Evolutionary conservation across 2,329 filamentous ascomycete genomes (phyloP).

Genomic region (Pseudomassariella vexata): DNA sequence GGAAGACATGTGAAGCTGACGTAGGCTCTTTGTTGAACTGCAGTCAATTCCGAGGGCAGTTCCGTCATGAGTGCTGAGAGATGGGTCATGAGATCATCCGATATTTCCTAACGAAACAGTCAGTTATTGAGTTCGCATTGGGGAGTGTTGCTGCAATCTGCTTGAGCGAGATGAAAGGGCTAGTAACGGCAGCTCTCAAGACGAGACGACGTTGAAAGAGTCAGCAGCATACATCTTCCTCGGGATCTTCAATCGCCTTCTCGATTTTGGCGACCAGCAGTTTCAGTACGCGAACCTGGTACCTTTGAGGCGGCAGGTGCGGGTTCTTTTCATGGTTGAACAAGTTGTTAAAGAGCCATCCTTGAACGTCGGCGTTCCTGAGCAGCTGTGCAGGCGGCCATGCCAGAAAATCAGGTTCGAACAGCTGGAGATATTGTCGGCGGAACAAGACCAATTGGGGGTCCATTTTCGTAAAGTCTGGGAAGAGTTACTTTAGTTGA

Average conservation of each 20-base stretch:
- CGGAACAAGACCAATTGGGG: conserved; percentile 46
- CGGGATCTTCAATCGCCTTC: conserved; percentile 69
- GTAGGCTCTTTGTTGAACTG: conserved; percentile 66
- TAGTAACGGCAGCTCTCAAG: conserved; percentile 6
- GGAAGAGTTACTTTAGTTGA: too few species aligned
- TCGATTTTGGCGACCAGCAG: conserved; percentile 66
- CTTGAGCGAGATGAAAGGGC: conserved; percentile 15
- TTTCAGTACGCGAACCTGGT: conserved; percentile 69
- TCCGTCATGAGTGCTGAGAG: conserved; percentile 62
- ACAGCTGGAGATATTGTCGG: conserved; percentile 74
- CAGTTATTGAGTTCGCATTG: conserved; percentile 9
- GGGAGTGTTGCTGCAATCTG: conserved; percentile 2
- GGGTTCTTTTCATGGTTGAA: conserved; percentile 54
- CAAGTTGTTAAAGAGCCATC: conserved; percentile 57
- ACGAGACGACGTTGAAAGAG: conserved; percentile 1
- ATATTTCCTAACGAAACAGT: conserved; percentile 61
- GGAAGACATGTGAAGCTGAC: conserved; percentile 55
- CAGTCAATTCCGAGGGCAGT: conserved; percentile 56
- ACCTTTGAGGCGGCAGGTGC: conserved; percentile 60
- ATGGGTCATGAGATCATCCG: conserved; percentile 68
- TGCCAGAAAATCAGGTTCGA: conserved; percentile 60
- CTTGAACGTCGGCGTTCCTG: conserved; percentile 56
- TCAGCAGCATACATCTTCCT: conserved; percentile 69
- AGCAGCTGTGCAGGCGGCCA: conserved; percentile 56
- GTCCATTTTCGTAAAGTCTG: background rate